Percentiles rank a stretch among this genome's conserved stretches.
Evolutionary conservation across 23 red algal genomes (phyloP).

Genomic region (Pyropia yezoensis): DNA sequence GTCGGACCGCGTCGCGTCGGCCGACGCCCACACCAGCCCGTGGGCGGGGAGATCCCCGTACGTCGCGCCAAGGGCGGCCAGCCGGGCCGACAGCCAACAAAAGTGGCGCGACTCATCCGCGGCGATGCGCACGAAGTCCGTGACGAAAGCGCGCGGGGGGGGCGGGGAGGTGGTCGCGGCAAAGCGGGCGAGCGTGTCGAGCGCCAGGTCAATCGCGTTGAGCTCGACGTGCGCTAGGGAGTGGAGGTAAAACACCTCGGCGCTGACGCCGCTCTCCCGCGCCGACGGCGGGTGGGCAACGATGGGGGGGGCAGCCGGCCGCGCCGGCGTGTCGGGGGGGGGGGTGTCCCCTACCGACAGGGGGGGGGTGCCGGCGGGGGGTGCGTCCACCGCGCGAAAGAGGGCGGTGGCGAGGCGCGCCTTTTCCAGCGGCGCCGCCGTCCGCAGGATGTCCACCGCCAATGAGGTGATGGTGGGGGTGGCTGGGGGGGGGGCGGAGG

Average conservation of each 20-base stretch:
- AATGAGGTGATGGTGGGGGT: no score
- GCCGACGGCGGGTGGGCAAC: constrained; percentile 35
- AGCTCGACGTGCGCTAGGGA: constrained; percentile 69
- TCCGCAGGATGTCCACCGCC: no score
- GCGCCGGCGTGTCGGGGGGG: constrained; percentile 14
- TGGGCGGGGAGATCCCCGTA: constrained; percentile 71
- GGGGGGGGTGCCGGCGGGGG: no score
- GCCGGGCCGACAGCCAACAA: constrained; percentile 28
- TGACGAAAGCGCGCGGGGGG: constrained; percentile 11
- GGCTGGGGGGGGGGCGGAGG: no score
- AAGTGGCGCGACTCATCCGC: constrained; percentile 67
- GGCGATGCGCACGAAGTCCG: constrained; percentile 55
- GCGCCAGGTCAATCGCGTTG: constrained; percentile 71
- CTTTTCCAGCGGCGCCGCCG: no score
- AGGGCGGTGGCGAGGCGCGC: no score
- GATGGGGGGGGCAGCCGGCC: constrained; percentile 24
- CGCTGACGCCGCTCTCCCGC: constrained; percentile 10
- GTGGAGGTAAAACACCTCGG: constrained; percentile 55
- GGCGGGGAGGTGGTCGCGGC: background rate
- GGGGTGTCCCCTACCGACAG: no score
- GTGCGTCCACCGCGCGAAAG: no score
- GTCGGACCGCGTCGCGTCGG: constrained; percentile 17
- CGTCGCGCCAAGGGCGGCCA: constrained; percentile 22
- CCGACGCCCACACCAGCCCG: constrained; percentile 55
- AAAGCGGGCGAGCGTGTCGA: constrained; percentile 65